phyloP scores from a whole-genome alignment of 2,329 filamentous ascomycete species.

The Neocucurbitaria cava region DNA sequence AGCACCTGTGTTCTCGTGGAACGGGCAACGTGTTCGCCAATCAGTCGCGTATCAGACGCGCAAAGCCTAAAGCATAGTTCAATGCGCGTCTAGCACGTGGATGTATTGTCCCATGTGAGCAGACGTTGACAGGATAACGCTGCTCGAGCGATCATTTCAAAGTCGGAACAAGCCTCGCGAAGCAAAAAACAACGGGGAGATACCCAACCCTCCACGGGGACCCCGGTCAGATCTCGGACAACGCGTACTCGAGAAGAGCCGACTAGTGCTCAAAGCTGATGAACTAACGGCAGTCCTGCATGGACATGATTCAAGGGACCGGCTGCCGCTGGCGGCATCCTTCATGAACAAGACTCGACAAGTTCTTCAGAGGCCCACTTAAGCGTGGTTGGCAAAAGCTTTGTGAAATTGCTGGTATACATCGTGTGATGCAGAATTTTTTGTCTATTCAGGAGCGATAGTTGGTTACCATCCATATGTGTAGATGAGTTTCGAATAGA shows the following conservation, averaged over 20 bases:
- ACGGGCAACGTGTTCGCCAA: slow-evolving; percentile 9
- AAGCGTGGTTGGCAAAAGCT: slow-evolving; percentile 5
- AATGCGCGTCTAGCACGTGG: background rate
- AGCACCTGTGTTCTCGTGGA: background rate
- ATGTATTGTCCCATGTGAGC: background rate
- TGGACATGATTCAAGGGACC: slow-evolving; percentile 2
- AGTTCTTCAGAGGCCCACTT: background rate
- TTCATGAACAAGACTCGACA: background rate
- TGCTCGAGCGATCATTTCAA: background rate
- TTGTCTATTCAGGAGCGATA: background rate
- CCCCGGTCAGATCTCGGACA: slow-evolving; percentile 5
- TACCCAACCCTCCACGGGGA: slow-evolving; percentile 5
- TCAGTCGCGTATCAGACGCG: slow-evolving; percentile 3
- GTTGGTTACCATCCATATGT: background rate
- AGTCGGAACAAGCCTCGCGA: background rate
- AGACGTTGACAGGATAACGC: background rate
- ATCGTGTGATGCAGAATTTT: background rate
- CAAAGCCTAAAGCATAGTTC: slow-evolving; percentile 2
- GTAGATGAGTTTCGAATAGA: background rate
- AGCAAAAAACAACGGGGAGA: background rate
- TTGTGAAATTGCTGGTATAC: background rate
- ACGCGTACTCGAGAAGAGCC: background rate
- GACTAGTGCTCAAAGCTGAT: slow-evolving; percentile 2
- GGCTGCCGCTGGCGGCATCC: background rate
- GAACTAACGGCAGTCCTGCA: background rate